phyloP scores from a whole-genome alignment of 2,329 filamentous ascomycete genomes.

The Cryphonectria nitschkei region DNA sequence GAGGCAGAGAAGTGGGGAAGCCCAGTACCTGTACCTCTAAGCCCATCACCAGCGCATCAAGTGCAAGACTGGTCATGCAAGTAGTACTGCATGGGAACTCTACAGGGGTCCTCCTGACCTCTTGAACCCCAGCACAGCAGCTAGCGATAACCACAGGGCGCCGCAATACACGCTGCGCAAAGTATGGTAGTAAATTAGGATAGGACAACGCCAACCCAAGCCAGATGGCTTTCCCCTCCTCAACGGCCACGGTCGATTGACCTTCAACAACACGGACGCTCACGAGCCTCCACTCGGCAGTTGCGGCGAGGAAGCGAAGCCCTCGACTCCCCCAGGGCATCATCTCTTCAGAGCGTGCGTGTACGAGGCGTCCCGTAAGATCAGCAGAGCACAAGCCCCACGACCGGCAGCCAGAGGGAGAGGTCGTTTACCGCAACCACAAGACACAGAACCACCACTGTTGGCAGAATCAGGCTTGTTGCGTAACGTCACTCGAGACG shows the following conservation, averaged over 20 bases:
- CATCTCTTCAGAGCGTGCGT: constrained; percentile 1
- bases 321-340: background rate
- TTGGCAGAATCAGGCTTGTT: constrained; percentile 18
- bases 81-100: background rate
- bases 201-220: constrained; percentile 15
- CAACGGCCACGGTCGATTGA: constrained; percentile 16
- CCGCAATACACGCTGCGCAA: background rate
- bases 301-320: constrained; percentile 8
- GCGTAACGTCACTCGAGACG: constrained; percentile 28
- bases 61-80: background rate
- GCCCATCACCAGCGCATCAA: constrained; percentile 2
- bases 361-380: constrained; percentile 2
- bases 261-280: background rate
- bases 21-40: constrained; percentile 1
- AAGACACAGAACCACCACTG: constrained; percentile 4
- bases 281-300: constrained; percentile 2
- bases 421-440: constrained; percentile 1
- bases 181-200: background rate
- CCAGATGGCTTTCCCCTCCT: constrained; percentile 11
- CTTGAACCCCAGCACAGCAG: constrained; percentile 13
- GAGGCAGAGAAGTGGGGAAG: background rate
- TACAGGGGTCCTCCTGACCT: background rate
- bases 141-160: constrained; percentile 6
- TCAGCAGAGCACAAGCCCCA: constrained; percentile 6
- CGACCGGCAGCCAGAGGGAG: background rate